Evolutionary conservation across 768 basidiomycete species (phyloP), one percentile per base, ranked within the genome.

Genomic region (Trametes meyenii): DNA sequence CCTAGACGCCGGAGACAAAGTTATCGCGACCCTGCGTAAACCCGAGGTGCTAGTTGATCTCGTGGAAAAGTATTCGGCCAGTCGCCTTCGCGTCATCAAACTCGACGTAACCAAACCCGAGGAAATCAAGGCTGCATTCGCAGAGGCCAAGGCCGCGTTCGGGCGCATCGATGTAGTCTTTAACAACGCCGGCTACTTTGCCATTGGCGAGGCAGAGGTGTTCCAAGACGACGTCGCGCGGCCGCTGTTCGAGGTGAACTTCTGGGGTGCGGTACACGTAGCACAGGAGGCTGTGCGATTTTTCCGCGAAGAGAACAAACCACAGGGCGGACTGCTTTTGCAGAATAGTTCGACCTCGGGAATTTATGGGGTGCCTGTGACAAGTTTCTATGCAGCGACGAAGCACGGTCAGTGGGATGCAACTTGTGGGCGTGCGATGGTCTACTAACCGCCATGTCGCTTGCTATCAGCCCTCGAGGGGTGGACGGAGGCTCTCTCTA

Each of bases 321-420:
- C 60, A 12, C 14, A 23, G 43, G 75, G 76, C 0, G 77, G 77
- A 1, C 71, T 68, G 19, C 64, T 79, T 2, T 60, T 78, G 29
- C 74, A 76, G 21, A 44, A 69, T 54, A 74, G 71, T 11, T 74
- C 74, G 16, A 56, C 58, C n/a, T 1, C 67, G n/a, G 75, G 66
- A 0, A 21, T 73, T 29, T 1, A 0, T 7, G 62, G 66, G 6
- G 0, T 0, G 0, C 43, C 71, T 1, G 66, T 58, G 1, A 54
- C 49, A 10, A 68, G 67, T 5, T 24, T 42, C 29, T 66, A 66
- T 48, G 33, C 24, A 35, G 66, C 63, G 6, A 51, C 44, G 35
- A 62, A 64, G 48, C 52, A 62, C 19, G 61, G 61, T 49, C 14
- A 58, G 39, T 39, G 33, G 8, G 14, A 13, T n/a, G n/a, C n/a